phyloP scores from a whole-genome alignment of 345 rosid genomes.

The Brassica juncea region DNA sequence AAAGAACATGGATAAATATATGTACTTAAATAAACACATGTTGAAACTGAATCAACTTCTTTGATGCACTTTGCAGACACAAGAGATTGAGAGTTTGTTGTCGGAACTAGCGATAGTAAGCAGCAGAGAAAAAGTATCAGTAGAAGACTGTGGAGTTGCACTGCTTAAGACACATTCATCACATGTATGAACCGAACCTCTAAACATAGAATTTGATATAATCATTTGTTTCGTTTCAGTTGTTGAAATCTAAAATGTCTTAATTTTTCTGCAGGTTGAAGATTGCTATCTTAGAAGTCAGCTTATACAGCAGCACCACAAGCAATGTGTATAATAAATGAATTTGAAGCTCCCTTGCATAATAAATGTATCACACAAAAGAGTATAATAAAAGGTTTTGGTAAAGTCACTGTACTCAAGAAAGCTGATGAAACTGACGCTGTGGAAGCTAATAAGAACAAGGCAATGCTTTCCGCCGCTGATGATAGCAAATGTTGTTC shows the following conservation, averaged over 20 bases:
- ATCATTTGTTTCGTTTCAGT: not conserved
- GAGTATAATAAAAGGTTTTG: not conserved
- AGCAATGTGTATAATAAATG: not conserved
- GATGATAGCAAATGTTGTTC: too few species aligned
- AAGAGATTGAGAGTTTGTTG: slow-evolving; percentile 58
- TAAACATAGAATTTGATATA: not conserved
- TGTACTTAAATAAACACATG: not conserved
- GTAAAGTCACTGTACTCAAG: too few species aligned
- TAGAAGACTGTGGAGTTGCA: slow-evolving; percentile 65
- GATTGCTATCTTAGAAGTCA: not conserved
- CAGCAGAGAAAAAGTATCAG: slow-evolving; percentile 55
- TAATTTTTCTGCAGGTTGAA: not conserved
- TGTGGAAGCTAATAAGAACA: too few species aligned
- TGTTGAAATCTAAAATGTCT: not conserved
- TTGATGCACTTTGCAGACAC: slow-evolving; percentile 54
- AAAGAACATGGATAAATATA: not conserved
- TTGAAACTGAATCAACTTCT: slow-evolving; percentile 6
- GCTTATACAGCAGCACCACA: not conserved
- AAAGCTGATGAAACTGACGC: too few species aligned
- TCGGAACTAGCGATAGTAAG: slow-evolving; percentile 73
- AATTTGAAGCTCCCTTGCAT: not conserved
- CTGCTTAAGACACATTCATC: slow-evolving; percentile 48
- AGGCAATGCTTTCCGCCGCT: too few species aligned
- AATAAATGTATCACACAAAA: not conserved
- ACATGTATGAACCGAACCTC: not conserved